phyloP scores from a whole-genome alignment of 2,329 filamentous ascomycete genomes.

The Aaosphaeria arxii region DNA sequence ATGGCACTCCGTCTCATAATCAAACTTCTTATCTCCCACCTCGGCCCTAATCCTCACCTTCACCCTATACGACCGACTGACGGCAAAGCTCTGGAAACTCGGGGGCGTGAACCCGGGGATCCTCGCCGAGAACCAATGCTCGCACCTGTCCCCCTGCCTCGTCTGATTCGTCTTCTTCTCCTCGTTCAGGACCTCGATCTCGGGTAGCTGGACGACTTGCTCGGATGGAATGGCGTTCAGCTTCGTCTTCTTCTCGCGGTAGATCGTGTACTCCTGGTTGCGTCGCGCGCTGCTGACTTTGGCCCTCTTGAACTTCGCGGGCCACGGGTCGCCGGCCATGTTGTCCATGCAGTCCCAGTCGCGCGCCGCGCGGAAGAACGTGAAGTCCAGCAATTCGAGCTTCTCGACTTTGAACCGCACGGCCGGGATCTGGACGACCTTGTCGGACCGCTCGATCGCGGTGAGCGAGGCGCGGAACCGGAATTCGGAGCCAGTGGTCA shows the following conservation, averaged over 20 bases:
- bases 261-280: background rate
- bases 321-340: constrained; percentile 2
- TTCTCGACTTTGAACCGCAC: constrained; percentile 15
- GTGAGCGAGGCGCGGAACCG: constrained; percentile 13
- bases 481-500: constrained; percentile 17
- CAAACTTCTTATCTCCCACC: constrained; percentile 19
- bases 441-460: constrained; percentile 6
- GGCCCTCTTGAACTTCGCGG: background rate
- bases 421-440: constrained; percentile 12
- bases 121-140: constrained; percentile 17
- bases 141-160: constrained; percentile 10
- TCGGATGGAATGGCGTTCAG: constrained; percentile 16
- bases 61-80: constrained; percentile 17
- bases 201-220: constrained; percentile 8
- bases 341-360: constrained; percentile 8
- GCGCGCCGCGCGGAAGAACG: constrained; percentile 16
- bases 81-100: constrained; percentile 21
- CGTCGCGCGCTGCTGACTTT: constrained; percentile 4
- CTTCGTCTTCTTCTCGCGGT: constrained; percentile 9
- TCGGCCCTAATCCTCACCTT: constrained; percentile 14
- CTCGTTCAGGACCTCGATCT: background rate
- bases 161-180: constrained; percentile 8
- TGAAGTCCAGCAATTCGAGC: constrained; percentile 16
- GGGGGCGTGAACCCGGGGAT: constrained; percentile 18
- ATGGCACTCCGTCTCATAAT: constrained; percentile 10